Percentiles rank a stretch among this genome's conserved stretches.
phyloP scores from a whole-genome alignment of 805 yeast genomes.

The Blastobotrys mokoenaii region DNA sequence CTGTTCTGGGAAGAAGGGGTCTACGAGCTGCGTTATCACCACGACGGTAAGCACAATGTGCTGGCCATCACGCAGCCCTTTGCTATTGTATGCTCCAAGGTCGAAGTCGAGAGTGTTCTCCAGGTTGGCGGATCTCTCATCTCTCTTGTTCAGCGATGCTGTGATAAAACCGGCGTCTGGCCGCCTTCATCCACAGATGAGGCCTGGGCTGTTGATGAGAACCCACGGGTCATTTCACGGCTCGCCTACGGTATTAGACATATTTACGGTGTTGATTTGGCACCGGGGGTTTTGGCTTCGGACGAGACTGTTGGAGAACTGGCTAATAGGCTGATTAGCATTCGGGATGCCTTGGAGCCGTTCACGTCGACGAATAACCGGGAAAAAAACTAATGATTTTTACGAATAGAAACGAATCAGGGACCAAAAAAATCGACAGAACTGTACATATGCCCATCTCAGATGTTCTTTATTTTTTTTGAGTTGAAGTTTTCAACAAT shows the following conservation, averaged over 20 bases:
- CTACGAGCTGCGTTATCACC: conserved; percentile 68
- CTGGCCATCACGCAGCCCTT: conserved; percentile 56
- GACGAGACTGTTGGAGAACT: conserved; percentile 30
- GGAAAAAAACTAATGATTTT: too few species aligned
- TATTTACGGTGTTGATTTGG: conserved; percentile 30
- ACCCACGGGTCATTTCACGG: conserved; percentile 17
- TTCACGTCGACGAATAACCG: conserved; percentile 8
- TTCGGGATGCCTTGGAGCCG: conserved; percentile 26
- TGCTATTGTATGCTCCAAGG: conserved; percentile 40
- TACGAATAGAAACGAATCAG: too few species aligned
- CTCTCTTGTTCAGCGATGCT: conserved; percentile 17
- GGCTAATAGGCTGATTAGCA: conserved; percentile 22
- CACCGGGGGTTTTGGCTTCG: conserved; percentile 34
- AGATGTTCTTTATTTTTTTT: too few species aligned
- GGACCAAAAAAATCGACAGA: too few species aligned
- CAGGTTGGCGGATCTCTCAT: conserved; percentile 29
- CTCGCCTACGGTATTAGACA: conserved; percentile 22
- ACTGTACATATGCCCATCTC: too few species aligned
- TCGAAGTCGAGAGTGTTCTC: conserved; percentile 26
- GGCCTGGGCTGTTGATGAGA: conserved; percentile 19
- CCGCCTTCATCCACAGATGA: conserved; percentile 17
- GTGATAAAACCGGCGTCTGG: conserved; percentile 16
- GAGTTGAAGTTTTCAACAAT: too few species aligned
- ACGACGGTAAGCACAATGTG: conserved; percentile 62
- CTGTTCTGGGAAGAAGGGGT: conserved; percentile 60